Conservation (phyloP, 305 asterid species). For the Galium porrigens region DNA sequence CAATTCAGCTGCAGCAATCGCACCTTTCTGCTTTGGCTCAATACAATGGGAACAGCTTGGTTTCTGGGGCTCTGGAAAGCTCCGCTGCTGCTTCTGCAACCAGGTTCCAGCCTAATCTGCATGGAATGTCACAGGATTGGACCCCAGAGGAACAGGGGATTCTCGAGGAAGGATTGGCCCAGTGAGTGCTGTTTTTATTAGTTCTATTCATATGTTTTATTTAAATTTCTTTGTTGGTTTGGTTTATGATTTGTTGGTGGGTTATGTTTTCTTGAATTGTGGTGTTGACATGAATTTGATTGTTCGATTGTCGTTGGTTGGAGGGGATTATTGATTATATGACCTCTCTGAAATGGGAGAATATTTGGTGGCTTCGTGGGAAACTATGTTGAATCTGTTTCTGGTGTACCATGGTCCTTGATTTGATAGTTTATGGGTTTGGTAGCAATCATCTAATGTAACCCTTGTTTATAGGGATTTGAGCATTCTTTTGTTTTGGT, state of each 20-base stretch:
- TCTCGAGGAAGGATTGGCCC: slow-evolving; percentile 49
- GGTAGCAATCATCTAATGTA: not conserved
- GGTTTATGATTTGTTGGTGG: not conserved
- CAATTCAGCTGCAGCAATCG: slow-evolving; percentile 1
- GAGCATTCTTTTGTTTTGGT: not conserved
- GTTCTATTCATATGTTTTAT: not conserved
- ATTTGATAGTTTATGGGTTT: not conserved
- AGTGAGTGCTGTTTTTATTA: slow-evolving; percentile 28
- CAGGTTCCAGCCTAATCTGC: slow-evolving; percentile 51
- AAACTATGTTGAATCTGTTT: not conserved
- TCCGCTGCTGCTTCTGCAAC: slow-evolving; percentile 23
- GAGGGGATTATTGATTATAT: not conserved
- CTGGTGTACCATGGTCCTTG: slow-evolving; percentile 1
- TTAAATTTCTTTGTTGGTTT: not conserved
- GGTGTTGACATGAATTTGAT: not conserved
- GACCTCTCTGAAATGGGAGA: not conserved
- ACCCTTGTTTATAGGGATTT: not conserved
- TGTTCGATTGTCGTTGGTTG: not conserved
- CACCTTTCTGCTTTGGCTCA: not conserved
- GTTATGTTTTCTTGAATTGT: not conserved
- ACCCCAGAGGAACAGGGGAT: slow-evolving; percentile 59
- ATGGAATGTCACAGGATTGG: slow-evolving; percentile 74
- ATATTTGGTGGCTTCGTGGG: not conserved
- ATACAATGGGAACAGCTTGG: slow-evolving; percentile 11
- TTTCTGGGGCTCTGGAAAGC: slow-evolving; percentile 17